Conservation (phyloP, 306 rosid species). For the Glycine soja region DNA sequence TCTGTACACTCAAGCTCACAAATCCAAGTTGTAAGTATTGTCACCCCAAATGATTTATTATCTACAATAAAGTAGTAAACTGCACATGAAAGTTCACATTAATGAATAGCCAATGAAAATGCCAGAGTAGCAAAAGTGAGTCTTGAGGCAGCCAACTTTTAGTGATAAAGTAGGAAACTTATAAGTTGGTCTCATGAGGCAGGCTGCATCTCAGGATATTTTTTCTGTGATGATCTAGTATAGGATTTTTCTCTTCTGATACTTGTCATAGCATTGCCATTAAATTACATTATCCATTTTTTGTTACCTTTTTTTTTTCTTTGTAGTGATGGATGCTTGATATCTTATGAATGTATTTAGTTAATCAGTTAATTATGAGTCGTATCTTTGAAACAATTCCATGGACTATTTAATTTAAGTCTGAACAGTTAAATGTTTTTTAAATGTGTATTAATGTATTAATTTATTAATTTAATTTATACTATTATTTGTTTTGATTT, state of each 20-base stretch:
- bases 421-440: not conserved
- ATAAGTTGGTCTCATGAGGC: no score
- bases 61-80: no score
- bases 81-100: no score
- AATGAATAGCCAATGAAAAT: no score
- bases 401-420: not conserved
- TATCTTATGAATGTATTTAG: not conserved
- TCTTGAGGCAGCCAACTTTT: no score
- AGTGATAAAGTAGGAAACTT: no score
- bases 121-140: no score
- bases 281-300: not conserved
- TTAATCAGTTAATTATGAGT: not conserved
- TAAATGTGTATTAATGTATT: not conserved
- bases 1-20: conserved; percentile 91
- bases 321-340: not conserved
- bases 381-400: not conserved
- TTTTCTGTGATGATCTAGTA: not conserved
- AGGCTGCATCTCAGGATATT: conserved; percentile 5
- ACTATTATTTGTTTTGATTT: not conserved
- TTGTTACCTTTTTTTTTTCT: not conserved
- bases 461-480: conserved; percentile 10
- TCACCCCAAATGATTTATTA: no score
- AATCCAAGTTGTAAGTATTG: conserved; percentile 73
- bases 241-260: conserved; percentile 1
- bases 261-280: not conserved